Percentiles rank a stretch among this genome's conserved stretches.
phyloP scores from a whole-genome alignment of 495 filamentous ascomycete species.

The Cenococcum geophilum region DNA sequence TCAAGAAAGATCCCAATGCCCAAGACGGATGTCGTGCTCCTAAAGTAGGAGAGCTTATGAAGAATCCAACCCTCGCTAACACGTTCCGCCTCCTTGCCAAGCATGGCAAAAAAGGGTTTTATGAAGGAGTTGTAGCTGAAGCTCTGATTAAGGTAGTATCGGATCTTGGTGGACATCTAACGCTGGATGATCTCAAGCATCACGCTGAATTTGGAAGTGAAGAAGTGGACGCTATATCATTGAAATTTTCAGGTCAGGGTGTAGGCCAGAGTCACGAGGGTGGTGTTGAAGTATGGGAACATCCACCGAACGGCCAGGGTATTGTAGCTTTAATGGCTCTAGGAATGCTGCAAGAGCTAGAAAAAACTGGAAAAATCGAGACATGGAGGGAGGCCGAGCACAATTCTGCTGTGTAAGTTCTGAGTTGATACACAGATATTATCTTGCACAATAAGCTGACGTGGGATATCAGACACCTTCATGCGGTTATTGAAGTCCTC shows the following conservation, averaged over 20 bases:
- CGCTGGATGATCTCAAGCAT: constrained; percentile 69
- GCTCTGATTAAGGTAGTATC: constrained; percentile 70
- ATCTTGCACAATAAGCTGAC: background rate
- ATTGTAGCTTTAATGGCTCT: constrained; percentile 92
- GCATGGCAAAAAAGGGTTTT: constrained; percentile 86
- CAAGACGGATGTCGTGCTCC: constrained; percentile 65
- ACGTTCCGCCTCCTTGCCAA: constrained; percentile 76
- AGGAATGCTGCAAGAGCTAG: constrained; percentile 80
- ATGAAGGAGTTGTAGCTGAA: constrained; percentile 74
- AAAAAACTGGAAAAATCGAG: constrained; percentile 63
- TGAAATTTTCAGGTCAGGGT: constrained; percentile 67
- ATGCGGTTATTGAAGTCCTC: constrained; percentile 81
- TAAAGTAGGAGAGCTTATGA: constrained; percentile 78
- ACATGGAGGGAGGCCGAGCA: constrained; percentile 62
- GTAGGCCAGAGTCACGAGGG: constrained; percentile 45
- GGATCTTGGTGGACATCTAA: constrained; percentile 70
- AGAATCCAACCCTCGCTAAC: constrained; percentile 70
- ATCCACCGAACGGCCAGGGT: constrained; percentile 96
- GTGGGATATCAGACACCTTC: constrained; percentile 56
- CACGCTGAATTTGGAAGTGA: constrained; percentile 72
- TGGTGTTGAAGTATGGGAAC: constrained; percentile 81
- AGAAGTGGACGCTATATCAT: constrained; percentile 70
- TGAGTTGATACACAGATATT: too few species aligned
- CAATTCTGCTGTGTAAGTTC: constrained; percentile 51
- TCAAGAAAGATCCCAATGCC: constrained; percentile 64